These are phyloP conservation scores for Nelumbo lutea DNA, from an alignment of 164 flowering plant genomes.

Conservation along the genomic window DNA sequence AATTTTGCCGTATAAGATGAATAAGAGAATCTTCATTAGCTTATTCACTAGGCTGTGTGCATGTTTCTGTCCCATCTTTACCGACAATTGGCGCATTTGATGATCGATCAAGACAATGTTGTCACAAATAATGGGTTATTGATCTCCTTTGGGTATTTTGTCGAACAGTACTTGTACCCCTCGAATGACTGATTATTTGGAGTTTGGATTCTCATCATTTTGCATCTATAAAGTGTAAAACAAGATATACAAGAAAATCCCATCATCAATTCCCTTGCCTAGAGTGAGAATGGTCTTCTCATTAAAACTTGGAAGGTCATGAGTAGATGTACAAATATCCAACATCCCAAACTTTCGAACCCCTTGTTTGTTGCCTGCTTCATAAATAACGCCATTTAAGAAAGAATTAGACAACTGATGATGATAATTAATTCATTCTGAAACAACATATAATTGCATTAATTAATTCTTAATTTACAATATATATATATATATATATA, in stretches of 20 bases:
- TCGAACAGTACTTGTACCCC: no score
- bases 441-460: background rate
- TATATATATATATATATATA: no score
- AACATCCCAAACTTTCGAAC: conserved; percentile 48
- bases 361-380: conserved; percentile 53
- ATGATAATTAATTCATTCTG: background rate
- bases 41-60: no score
- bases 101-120: background rate
- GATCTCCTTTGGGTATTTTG: no score
- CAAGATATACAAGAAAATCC: conserved; percentile 4
- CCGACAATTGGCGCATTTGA: background rate
- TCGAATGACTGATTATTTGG: background rate
- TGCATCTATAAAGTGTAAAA: conserved; percentile 1
- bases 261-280: conserved; percentile 1
- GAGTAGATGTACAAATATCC: conserved; percentile 43
- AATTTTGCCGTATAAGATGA: background rate
- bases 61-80: background rate
- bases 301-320: conserved; percentile 47
- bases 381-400: conserved; percentile 16
- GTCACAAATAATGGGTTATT: background rate
- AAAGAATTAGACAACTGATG: conserved; percentile 6
- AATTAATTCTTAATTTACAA: no score
- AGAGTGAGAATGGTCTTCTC: conserved; percentile 35
- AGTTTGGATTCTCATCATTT: background rate
- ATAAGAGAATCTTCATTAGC: no score